Conservation (phyloP, 192 early-diverging fungal genomes). For the Coemansia brasiliensis region DNA sequence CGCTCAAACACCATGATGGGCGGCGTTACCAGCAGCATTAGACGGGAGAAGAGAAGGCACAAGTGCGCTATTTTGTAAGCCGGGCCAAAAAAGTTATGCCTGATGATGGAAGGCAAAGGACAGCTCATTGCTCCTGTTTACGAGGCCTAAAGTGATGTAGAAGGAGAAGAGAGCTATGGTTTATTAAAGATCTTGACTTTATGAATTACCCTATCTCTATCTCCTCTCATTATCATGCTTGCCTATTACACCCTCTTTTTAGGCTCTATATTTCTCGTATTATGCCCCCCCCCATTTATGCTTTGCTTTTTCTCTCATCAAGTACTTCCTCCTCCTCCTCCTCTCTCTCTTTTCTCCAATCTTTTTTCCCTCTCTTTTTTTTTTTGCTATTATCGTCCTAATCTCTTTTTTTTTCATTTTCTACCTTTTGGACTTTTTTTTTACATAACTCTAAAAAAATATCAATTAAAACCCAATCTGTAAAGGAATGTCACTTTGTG, state of each 20-base stretch:
- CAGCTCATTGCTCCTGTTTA: too few relatives aligned
- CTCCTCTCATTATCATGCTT: too few relatives aligned
- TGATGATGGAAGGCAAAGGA: too few relatives aligned
- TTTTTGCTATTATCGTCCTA: constrained; percentile 6
- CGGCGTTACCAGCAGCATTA: constrained; percentile 28
- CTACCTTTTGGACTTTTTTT: constrained; percentile 1
- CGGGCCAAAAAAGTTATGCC: too few relatives aligned
- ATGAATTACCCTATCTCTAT: too few relatives aligned
- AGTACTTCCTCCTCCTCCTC: neutral
- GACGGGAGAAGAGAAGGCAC: constrained; percentile 49
- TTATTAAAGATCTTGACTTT: too few relatives aligned
- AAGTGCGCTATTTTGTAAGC: constrained; percentile 49
- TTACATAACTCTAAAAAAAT: constrained; percentile 8
- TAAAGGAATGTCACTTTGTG: neutral
- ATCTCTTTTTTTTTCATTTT: constrained; percentile 5
- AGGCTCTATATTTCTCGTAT: neutral
- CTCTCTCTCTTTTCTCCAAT: constrained; percentile 8
- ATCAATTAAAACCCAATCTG: constrained; percentile 1
- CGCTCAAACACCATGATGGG: constrained; percentile 20
- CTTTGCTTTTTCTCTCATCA: neutral
- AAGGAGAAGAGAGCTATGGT: too few relatives aligned
- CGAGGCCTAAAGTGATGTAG: too few relatives aligned
- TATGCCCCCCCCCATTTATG: neutral
- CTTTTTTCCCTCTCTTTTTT: constrained; percentile 2
- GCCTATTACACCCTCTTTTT: too few relatives aligned